Percentiles rank a stretch among this genome's conserved stretches.
These are phyloP conservation scores for Parietaria judaica DNA, from an alignment of 306 rosid genomes.

Conservation along the genomic window DNA sequence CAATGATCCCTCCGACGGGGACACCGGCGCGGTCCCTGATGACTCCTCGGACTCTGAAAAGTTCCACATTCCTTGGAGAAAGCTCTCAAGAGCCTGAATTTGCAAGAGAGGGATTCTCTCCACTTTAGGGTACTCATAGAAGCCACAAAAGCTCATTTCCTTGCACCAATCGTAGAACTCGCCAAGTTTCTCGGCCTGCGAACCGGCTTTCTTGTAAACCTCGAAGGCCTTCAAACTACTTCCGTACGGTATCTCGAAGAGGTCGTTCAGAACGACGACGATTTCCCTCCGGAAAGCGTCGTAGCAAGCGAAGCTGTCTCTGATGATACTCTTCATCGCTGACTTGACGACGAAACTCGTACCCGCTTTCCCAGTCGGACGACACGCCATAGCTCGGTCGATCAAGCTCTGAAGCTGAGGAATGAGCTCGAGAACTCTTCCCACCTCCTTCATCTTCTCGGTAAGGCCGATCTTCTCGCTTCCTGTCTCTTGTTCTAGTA, in stretches of 20 bases:
- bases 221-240: slow-evolving; percentile 40
- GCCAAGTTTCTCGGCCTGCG: slow-evolving; percentile 41
- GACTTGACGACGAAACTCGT: slow-evolving; percentile 30
- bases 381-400: slow-evolving; percentile 60
- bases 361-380: slow-evolving; percentile 34
- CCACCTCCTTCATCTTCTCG: slow-evolving; percentile 39
- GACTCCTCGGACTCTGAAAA: slow-evolving; percentile 40
- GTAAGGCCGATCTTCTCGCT: slow-evolving; percentile 9
- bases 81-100: slow-evolving; percentile 43
- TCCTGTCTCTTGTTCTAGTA: slow-evolving; percentile 4
- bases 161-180: slow-evolving; percentile 62
- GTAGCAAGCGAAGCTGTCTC: slow-evolving; percentile 55
- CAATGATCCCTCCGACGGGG: slow-evolving; percentile 7
- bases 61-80: slow-evolving; percentile 64
- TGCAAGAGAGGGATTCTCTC: slow-evolving; percentile 50
- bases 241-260: slow-evolving; percentile 50
- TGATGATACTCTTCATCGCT: slow-evolving; percentile 47
- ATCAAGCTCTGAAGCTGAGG: slow-evolving; percentile 58
- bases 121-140: slow-evolving; percentile 46
- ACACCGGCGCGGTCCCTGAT: slow-evolving; percentile 17
- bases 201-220: slow-evolving; percentile 54
- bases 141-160: slow-evolving; percentile 38
- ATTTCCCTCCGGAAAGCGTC: slow-evolving; percentile 32
- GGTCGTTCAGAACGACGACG: slow-evolving; percentile 41
- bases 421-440: slow-evolving; percentile 39